phyloP scores from a whole-genome alignment of 164 flowering plant species.

The Houttuynia cordata region DNA sequence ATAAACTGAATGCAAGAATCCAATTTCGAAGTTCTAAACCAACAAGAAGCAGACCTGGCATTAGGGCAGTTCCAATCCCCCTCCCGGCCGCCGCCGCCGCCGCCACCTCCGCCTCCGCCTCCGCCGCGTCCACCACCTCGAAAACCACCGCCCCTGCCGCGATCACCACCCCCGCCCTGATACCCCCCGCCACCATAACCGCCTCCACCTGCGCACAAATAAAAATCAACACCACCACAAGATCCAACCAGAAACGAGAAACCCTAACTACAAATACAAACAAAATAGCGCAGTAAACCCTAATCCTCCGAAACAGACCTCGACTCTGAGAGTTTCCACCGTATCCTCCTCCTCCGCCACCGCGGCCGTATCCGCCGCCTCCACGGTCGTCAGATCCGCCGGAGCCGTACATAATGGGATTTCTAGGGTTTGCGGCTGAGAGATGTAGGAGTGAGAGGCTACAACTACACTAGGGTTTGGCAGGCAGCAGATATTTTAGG shows the following conservation, averaged over 20 bases:
- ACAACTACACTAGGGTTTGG: too few relatives aligned
- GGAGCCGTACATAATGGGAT: background rate
- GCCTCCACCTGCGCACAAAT: conserved; percentile 2
- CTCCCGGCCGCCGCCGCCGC: conserved; percentile 63
- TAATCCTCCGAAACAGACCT: background rate
- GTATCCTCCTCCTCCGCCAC: background rate
- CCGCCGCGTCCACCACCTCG: conserved; percentile 11
- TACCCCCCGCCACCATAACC: conserved; percentile 48
- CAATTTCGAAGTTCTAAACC: too few relatives aligned
- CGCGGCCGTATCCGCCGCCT: background rate
- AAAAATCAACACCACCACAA: background rate
- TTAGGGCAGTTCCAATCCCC: conserved; percentile 94
- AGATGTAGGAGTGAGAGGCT: too few relatives aligned
- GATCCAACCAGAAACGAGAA: background rate
- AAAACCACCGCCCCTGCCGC: conserved; percentile 8
- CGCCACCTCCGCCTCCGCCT: conserved; percentile 37
- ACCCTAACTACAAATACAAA: background rate
- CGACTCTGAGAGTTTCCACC: conserved; percentile 1
- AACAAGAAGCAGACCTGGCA: conserved; percentile 28
- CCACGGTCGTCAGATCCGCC: conserved; percentile 3
- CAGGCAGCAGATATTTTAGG: too few relatives aligned
- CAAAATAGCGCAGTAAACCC: background rate
- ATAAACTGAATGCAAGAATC: too few relatives aligned
- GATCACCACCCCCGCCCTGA: conserved; percentile 13
- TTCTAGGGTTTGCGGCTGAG: too few relatives aligned